Conservation (phyloP, 306 rosid genomes). For the Rubus idaeus region DNA sequence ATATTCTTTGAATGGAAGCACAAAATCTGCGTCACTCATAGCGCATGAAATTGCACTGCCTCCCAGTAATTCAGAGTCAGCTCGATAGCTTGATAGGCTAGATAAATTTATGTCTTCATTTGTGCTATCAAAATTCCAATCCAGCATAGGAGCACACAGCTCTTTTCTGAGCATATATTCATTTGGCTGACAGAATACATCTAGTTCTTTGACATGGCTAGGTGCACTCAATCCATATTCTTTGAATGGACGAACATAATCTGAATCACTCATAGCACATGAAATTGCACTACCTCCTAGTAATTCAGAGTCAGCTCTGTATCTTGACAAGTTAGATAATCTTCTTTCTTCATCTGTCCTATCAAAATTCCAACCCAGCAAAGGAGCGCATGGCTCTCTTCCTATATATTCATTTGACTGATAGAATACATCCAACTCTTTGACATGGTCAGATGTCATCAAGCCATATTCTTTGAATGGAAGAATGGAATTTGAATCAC, state of each 20-base stretch:
- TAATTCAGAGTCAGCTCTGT: constrained; percentile 21
- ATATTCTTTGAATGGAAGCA: constrained; percentile 35
- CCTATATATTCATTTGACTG: constrained; percentile 25
- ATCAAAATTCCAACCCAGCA: constrained; percentile 45
- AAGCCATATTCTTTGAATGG: constrained; percentile 33
- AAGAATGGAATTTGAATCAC: constrained; percentile 26
- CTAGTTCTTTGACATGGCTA: constrained; percentile 36
- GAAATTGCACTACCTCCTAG: constrained; percentile 10
- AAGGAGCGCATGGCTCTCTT: constrained; percentile 43
- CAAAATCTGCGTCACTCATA: constrained; percentile 25
- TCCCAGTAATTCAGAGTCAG: constrained; percentile 11
- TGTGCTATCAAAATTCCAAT: constrained; percentile 31
- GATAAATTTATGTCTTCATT: constrained; percentile 27
- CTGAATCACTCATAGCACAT: constrained; percentile 27
- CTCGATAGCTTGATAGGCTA: constrained; percentile 30
- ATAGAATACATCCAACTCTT: constrained; percentile 33
- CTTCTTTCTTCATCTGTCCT: constrained; percentile 24
- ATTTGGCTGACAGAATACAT: constrained; percentile 24
- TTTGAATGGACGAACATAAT: constrained; percentile 30
- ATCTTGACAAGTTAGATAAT: constrained; percentile 27
- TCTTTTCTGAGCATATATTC: constrained; percentile 29
- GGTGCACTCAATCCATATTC: constrained; percentile 28
- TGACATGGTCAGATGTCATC: constrained; percentile 26
- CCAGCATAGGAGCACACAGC: constrained; percentile 44
- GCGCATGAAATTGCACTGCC: constrained; percentile 17